Percentiles rank a stretch among this genome's conserved stretches.
Conservation (phyloP, 805 yeast species). For the Barnettozyma pratensis region DNA sequence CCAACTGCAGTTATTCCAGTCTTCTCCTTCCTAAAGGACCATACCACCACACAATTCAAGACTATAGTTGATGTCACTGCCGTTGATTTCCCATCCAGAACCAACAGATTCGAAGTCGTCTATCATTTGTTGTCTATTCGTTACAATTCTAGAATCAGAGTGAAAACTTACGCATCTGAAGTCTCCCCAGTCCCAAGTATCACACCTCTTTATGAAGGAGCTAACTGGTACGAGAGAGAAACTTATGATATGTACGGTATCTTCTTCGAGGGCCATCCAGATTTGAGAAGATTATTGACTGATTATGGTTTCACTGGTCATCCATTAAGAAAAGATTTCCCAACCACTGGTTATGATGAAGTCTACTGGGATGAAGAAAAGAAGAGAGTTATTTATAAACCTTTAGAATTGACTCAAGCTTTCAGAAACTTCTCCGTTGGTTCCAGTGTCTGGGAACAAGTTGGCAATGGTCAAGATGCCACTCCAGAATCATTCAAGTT, state of each 20-base stretch:
- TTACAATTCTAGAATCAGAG: slow-evolving; percentile 81
- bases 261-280: slow-evolving; percentile 86
- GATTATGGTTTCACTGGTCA: slow-evolving; percentile 93
- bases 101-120: slow-evolving; percentile 82
- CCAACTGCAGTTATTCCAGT: slow-evolving; percentile 75
- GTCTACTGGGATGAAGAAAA: slow-evolving; percentile 88
- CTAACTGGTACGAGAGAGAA: slow-evolving; percentile 90
- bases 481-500: slow-evolving; percentile 78
- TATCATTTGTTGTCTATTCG: slow-evolving; percentile 77
- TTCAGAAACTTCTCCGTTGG: slow-evolving; percentile 89
- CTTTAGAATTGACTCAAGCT: slow-evolving; percentile 86
- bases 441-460: slow-evolving; percentile 87
- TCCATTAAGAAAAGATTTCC: slow-evolving; percentile 89
- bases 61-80: slow-evolving; percentile 78
- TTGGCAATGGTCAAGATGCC: slow-evolving; percentile 78
- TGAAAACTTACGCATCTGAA: slow-evolving; percentile 84
- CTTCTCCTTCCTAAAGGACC: slow-evolving; percentile 64
- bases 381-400: slow-evolving; percentile 85
- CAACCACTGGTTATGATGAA: slow-evolving; percentile 88
- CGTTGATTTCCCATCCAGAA: slow-evolving; percentile 79
- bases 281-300: slow-evolving; percentile 82
- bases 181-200: slow-evolving; percentile 76
- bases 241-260: slow-evolving; percentile 84
- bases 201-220: slow-evolving; percentile 68
- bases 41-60: slow-evolving; percentile 77